Base-by-base conservation (phyloP, 2,329 filamentous ascomycete species). In the Dryadomyces quercivorus region DNA sequence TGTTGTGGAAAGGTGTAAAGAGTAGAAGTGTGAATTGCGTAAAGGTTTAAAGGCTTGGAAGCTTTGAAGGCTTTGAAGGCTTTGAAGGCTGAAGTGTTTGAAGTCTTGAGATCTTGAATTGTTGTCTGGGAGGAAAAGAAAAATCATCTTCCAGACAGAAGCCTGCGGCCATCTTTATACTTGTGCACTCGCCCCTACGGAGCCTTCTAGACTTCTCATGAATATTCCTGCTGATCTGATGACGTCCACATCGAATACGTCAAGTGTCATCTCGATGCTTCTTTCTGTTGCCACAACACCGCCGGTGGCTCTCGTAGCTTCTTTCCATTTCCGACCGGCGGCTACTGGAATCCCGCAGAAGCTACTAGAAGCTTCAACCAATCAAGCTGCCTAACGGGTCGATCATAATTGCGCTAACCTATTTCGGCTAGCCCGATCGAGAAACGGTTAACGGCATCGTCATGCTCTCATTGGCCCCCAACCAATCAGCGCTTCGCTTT, bases 251-350 rank as follows among this genome's bases (percentile, higher is more conserved):
- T 18, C 12, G 15, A 10, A 15, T 21, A 15, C 20, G 13, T 10
- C 18, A 21, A 38, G n/a, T n/a, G 12, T 15, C 42, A 31, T 64
- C 64, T 59, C 60, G 53, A 53, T 59, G 40, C 7, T 66, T 67
- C 65, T 18, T 31, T 40, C 22, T n/a, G 18, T 48, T 47, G 36
- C 49, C 49, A 55, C 43, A 43, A 16, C 5, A 16, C n/a, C n/a
- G 49, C 20, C n/a, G n/a, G 6, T 42, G 7, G 20, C n/a, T 12
- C 22, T 38, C 16, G 47, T 42, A 22, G 22, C 9, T 46, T 20
- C 22, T 22, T 13, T 40, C 26, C 26, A 31, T 40, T 40, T 40
- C 36, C 10, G 10, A 40, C 4, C 12, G 36, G 12, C 36, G 10
- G 12, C 36, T 40, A 40, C 36, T 40, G 15, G 36, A 40, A 40